These are phyloP conservation scores for Nicotiana tabacum DNA, from an alignment of 257 asterid species.

Conservation along the genomic window DNA sequence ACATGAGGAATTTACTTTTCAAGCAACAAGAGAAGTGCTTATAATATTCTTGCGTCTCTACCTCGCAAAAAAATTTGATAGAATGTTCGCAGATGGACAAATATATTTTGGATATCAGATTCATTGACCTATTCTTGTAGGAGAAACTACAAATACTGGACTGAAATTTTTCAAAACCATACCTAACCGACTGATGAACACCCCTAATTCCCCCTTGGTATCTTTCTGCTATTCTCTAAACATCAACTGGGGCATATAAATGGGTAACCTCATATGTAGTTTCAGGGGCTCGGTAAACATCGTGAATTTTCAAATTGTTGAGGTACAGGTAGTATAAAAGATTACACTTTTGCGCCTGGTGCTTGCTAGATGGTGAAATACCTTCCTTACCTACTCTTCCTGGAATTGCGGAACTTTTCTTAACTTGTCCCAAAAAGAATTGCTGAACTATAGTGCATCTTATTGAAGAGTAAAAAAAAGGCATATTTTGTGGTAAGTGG, in stretches of 20 bases:
- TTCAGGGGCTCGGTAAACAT: background rate
- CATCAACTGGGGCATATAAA: background rate
- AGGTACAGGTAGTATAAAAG: background rate
- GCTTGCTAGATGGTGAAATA: conserved; percentile 2
- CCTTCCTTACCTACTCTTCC: background rate
- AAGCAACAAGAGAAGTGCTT: background rate
- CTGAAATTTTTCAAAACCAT: background rate
- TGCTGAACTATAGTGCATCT: background rate
- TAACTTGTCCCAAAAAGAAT: background rate
- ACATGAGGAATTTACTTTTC: background rate
- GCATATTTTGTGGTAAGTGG: background rate
- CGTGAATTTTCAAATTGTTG: background rate
- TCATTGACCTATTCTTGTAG: background rate
- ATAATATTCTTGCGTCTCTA: background rate
- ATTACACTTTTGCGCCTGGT: background rate
- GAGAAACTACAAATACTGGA: background rate
- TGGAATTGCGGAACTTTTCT: background rate
- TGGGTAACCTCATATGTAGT: background rate
- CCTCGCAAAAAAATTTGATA: background rate
- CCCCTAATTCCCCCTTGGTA: background rate
- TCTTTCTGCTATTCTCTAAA: background rate
- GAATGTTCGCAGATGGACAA: background rate
- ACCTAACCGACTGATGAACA: too few species aligned
- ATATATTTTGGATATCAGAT: background rate
- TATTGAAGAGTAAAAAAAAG: background rate